These are phyloP conservation scores for Chrysoporthe cubensis DNA, from an alignment of 2,329 filamentous ascomycete genomes.

Conservation along the genomic window DNA sequence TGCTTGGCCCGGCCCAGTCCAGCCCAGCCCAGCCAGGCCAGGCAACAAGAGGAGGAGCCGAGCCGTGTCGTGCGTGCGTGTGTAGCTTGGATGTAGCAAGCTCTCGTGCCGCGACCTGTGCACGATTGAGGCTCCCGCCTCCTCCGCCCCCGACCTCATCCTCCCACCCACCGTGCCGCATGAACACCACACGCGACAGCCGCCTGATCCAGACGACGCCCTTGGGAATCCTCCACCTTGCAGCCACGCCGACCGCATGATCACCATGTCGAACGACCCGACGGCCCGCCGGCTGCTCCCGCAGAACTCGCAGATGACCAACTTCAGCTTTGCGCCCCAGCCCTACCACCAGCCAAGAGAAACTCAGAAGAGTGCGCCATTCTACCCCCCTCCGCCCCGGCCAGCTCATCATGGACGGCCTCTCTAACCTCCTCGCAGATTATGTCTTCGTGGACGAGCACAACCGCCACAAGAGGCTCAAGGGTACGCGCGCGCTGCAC, in stretches of 20 bases:
- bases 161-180: neutral
- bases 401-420: conserved; percentile 4
- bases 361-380: conserved; percentile 78
- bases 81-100: conserved; percentile 10
- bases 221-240: conserved; percentile 6
- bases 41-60: conserved; percentile 1
- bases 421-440: conserved; percentile 60
- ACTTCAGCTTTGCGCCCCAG: conserved; percentile 74
- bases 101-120: conserved; percentile 2
- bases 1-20: no score
- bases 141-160: conserved; percentile 17
- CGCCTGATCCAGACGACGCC: conserved; percentile 9
- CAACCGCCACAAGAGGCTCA: conserved; percentile 94
- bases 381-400: no score
- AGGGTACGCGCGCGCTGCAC: conserved; percentile 62
- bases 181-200: conserved; percentile 5
- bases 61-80: neutral
- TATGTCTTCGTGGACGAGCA: conserved; percentile 99
- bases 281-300: conserved; percentile 65
- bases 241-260: neutral
- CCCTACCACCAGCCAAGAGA: conserved; percentile 66
- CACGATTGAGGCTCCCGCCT: conserved; percentile 20
- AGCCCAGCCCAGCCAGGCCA: neutral
- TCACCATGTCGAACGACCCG: conserved; percentile 65
- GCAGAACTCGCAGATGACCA: conserved; percentile 72